Base-by-base conservation (phyloP, 495 filamentous ascomycete genomes). In the Diplogelasinospora grovesii region DNA sequence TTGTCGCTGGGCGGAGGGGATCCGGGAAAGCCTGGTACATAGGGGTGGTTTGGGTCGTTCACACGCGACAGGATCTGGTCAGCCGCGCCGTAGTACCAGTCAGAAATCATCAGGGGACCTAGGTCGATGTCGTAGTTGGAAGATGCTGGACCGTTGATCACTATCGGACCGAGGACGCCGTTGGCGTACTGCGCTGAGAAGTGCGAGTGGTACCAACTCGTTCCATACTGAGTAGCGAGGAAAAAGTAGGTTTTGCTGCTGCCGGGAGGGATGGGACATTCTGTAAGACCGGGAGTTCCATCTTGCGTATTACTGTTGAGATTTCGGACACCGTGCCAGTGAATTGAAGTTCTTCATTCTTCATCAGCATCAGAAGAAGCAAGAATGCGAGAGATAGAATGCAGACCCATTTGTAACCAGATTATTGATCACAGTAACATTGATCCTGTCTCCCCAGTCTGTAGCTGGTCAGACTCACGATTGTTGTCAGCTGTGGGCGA, bases 391-490 rank as follows among this genome's bases (percentile, higher is more conserved):
- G 48, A 2, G 8, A 20, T 5, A 7, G 6, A 23, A 8, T 2
- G 33, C 16, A n/a, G 19, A 59, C 56, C 60, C 63, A 27, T 75
- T 68, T 14, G 59, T 49, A 0, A 44, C 30, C 13, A 78, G 40
- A 15, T 63, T 60, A 52, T 83, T 85, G 15, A 61, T 62, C 3
- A 82, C 70, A 21, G 56, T 71, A 20, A 82, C 58, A 21, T 71
- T 53, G 37, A 83, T 63, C 37, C 57, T 73, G 39, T 82, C 78
- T 10, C 77, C 77, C 71, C 76, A 78, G 41, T 82, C 65, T 56
- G 10, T 2, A 18, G 0, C 13, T 14, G 6, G 23, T 43, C 6
- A 30, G 25, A 3, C 13, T 3, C n/a, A 34, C 2, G 0, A 8
- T 8, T n/a, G n/a, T n/a, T n/a, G n/a, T n/a, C n/a, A n/a, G n/a